phyloP scores from a whole-genome alignment of 176 grass and related monocot species.

The Paspalum notatum region DNA sequence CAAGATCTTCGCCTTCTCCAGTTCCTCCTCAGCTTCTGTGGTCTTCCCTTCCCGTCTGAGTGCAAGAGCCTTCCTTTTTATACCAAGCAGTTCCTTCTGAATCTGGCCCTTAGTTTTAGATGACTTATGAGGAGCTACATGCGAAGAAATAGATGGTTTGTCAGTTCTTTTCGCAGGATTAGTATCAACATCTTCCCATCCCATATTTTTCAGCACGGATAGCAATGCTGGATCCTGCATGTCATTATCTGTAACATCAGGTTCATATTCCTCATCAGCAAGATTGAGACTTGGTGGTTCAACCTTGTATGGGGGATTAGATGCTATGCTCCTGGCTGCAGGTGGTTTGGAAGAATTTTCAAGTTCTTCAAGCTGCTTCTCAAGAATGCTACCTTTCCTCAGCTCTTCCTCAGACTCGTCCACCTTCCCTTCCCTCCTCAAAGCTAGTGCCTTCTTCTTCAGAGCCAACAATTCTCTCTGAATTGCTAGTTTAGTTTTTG shows the following conservation, averaged over 20 bases:
- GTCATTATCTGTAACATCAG: slow-evolving; percentile 82
- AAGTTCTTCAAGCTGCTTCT: slow-evolving; percentile 88
- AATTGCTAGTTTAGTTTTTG: slow-evolving; percentile 83
- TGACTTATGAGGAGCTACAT: slow-evolving; percentile 42
- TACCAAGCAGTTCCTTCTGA: slow-evolving; percentile 82
- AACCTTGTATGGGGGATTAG: slow-evolving; percentile 40
- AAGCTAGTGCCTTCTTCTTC: slow-evolving; percentile 86
- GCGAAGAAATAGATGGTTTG: slow-evolving; percentile 30
- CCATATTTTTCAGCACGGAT: slow-evolving; percentile 77
- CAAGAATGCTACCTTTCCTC: slow-evolving; percentile 78
- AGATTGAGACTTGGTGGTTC: slow-evolving; percentile 57
- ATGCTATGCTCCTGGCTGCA: slow-evolving; percentile 30
- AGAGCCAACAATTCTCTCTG: slow-evolving; percentile 89
- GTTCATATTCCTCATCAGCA: slow-evolving; percentile 59
- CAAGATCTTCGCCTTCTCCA: slow-evolving; percentile 82
- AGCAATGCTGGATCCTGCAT: slow-evolving; percentile 79
- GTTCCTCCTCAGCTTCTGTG: slow-evolving; percentile 74
- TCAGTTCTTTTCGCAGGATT: slow-evolving; percentile 40
- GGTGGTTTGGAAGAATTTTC: slow-evolving; percentile 57
- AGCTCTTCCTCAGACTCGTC: slow-evolving; percentile 82
- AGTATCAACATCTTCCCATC: slow-evolving; percentile 71
- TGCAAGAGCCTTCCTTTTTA: slow-evolving; percentile 86
- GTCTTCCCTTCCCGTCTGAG: slow-evolving; percentile 76
- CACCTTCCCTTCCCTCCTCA: slow-evolving; percentile 87
- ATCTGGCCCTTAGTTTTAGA: slow-evolving; percentile 73